A percentile compares a stretch with the other conserved stretches of the same genome.
These are phyloP conservation scores for Eutrema japonicum DNA, from an alignment of 345 rosid species.

Conservation along the genomic window DNA sequence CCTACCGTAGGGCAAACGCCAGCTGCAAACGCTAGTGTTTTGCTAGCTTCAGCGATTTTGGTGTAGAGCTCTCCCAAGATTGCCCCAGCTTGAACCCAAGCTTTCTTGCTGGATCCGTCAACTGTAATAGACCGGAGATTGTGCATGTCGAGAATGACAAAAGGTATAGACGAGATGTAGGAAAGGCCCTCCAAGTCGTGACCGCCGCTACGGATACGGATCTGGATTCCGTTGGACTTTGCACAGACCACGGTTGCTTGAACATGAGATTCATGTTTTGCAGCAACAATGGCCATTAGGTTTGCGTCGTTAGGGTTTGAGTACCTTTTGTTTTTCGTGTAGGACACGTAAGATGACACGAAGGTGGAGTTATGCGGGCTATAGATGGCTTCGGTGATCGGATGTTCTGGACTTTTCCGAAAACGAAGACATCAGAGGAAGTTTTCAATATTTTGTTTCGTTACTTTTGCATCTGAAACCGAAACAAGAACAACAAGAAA, in stretches of 20 bases:
- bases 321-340: no score
- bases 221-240: slow-evolving; percentile 10
- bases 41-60: slow-evolving; percentile 49
- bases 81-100: slow-evolving; percentile 62
- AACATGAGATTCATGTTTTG: no score
- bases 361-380: slow-evolving; percentile 25
- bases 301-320: no score
- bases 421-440: slow-evolving; percentile 7
- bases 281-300: no score
- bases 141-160: slow-evolving; percentile 50
- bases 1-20: slow-evolving; percentile 57
- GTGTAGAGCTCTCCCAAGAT: slow-evolving; percentile 57
- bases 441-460: slow-evolving; percentile 5
- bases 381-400: slow-evolving; percentile 1
- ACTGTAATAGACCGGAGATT: slow-evolving; percentile 47
- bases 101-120: slow-evolving; percentile 39
- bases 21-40: slow-evolving; percentile 48
- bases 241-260: no score
- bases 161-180: slow-evolving; percentile 21
- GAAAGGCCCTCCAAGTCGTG: slow-evolving; percentile 45
- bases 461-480: slow-evolving; percentile 13
- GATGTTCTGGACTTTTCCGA: neutral
- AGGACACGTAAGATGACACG: neutral
- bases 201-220: slow-evolving; percentile 42
- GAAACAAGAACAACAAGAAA: slow-evolving; percentile 21